Evolutionary conservation across 2,329 filamentous ascomycete genomes (phyloP).

Genomic region (Neocatenulostroma microsporum): DNA sequence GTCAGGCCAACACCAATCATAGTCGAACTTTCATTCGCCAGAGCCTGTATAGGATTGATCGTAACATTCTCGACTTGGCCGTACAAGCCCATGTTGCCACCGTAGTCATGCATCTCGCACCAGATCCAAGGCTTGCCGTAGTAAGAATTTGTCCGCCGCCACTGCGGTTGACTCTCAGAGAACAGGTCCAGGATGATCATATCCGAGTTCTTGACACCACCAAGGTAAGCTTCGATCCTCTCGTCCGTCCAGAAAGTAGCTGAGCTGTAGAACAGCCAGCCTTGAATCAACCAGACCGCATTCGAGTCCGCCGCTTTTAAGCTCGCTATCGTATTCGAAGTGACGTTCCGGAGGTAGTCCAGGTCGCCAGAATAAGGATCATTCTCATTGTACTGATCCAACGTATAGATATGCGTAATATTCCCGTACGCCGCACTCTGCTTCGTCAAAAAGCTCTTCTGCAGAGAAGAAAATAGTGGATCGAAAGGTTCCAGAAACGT

Average conservation of each 20-base stretch:
- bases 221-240: constrained; percentile 44
- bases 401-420: constrained; percentile 42
- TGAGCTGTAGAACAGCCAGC: constrained; percentile 44
- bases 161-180: constrained; percentile 44
- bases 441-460: constrained; percentile 41
- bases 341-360: constrained; percentile 38
- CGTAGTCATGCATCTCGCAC: constrained; percentile 47
- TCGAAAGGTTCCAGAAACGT: constrained; percentile 45
- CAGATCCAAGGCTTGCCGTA: constrained; percentile 49
- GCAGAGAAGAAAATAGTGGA: constrained; percentile 36
- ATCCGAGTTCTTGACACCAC: constrained; percentile 38
- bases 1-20: constrained; percentile 44
- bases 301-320: constrained; percentile 43
- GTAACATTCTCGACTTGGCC: constrained; percentile 46
- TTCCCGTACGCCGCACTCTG: constrained; percentile 43
- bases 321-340: constrained; percentile 38
- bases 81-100: constrained; percentile 36
- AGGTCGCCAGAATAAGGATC: constrained; percentile 40
- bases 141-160: constrained; percentile 45
- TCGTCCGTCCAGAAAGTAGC: constrained; percentile 39
- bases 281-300: constrained; percentile 48
- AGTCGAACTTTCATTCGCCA: constrained; percentile 32
- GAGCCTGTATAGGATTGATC: constrained; percentile 39
- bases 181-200: constrained; percentile 48
- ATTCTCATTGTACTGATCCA: constrained; percentile 50